phyloP scores from a whole-genome alignment of 2,329 filamentous ascomycete species.

The Sarocladium strictum region DNA sequence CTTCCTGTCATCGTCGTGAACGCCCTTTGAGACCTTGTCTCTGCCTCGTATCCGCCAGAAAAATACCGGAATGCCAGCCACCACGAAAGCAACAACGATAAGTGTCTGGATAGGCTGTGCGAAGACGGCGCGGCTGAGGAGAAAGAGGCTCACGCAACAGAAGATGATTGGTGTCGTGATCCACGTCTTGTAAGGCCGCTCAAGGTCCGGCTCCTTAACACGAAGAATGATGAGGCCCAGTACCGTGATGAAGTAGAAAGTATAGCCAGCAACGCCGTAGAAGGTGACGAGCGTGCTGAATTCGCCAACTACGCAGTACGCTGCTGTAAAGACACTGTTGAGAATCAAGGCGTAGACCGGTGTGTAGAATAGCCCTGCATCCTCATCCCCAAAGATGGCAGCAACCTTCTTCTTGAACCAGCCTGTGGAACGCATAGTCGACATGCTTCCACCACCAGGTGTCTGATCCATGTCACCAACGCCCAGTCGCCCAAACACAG shows the following conservation, averaged over 20 bases:
- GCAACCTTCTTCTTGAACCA: slow-evolving; percentile 55
- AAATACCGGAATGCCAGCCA: slow-evolving; percentile 79
- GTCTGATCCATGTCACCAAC: slow-evolving; percentile 42
- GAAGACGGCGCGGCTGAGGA: slow-evolving; percentile 84
- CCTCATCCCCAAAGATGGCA: slow-evolving; percentile 65
- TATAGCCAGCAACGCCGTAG: slow-evolving; percentile 94
- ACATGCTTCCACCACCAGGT: slow-evolving; percentile 20
- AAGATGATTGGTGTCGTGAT: slow-evolving; percentile 96
- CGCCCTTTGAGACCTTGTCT: slow-evolving; percentile 41
- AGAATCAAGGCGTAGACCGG: slow-evolving; percentile 88
- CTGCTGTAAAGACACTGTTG: slow-evolving; percentile 66
- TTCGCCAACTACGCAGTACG: slow-evolving; percentile 81
- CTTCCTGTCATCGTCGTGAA: slow-evolving; percentile 25
- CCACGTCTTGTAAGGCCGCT: slow-evolving; percentile 92
- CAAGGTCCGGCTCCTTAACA: slow-evolving; percentile 78
- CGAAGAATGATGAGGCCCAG: slow-evolving; percentile 87
- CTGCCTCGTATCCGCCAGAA: slow-evolving; percentile 75
- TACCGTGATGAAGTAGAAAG: slow-evolving; percentile 95
- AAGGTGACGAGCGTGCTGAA: slow-evolving; percentile 92
- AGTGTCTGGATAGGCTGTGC: slow-evolving; percentile 86
- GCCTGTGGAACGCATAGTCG: slow-evolving; percentile 42
- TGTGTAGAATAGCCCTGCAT: slow-evolving; percentile 81
- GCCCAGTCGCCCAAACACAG: slow-evolving; percentile 77
- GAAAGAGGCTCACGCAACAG: slow-evolving; percentile 92
- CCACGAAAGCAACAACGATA: slow-evolving; percentile 78